Evolutionary conservation across 345 rosid genomes (phyloP), one percentile per base, ranked within the genome.

Genomic region (Aquilaria yunnanensis): DNA sequence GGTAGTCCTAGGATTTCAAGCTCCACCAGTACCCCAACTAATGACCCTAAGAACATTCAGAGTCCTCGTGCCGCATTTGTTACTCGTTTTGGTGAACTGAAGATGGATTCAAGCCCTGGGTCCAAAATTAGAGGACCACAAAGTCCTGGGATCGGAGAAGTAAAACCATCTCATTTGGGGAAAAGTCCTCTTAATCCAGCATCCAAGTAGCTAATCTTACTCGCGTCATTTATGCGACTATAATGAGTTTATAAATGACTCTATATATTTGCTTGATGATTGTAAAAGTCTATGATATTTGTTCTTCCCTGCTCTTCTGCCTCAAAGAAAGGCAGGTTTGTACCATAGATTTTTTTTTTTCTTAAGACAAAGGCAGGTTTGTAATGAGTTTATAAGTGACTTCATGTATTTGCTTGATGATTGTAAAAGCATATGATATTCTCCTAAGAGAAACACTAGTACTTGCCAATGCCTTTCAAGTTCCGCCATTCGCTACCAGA

Each of bases 1-100:
- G 69, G 72, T 65, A 93, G 98, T 70, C 92, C 90, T 13, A 93
- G 79, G 71, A 61, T 88, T 50, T 79, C 90, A 43, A 90, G 97
- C 66, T 80, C 92, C 64, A 88, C 76, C 0, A 50, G 86, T 9
- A 90, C 96, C 9, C 96, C 97, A 0, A 71, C 60, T 30, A 70
- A 76, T 61, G 78, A 82, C 50, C 68, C 78, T 14, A 75, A 59
- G 59, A 73, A 68, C 75, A 61, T 65, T 47, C 80, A 64, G 47
- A 87, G 89, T 66, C 85, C 85, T 2, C 67, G 87, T 4, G 67
- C 72, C 31, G 63, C 68, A 12, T 66, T 59, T 53, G 87, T 92
- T 74, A 92, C 98, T 51, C 80, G 94, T 10, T 12, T 86, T 14
- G 76, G 80, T 62, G 94, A 85, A 32, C 72, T 90, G 51, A 82